Base-by-base conservation (phyloP, 2,329 filamentous ascomycete species). In the Myriosclerotinia curreyana region DNA sequence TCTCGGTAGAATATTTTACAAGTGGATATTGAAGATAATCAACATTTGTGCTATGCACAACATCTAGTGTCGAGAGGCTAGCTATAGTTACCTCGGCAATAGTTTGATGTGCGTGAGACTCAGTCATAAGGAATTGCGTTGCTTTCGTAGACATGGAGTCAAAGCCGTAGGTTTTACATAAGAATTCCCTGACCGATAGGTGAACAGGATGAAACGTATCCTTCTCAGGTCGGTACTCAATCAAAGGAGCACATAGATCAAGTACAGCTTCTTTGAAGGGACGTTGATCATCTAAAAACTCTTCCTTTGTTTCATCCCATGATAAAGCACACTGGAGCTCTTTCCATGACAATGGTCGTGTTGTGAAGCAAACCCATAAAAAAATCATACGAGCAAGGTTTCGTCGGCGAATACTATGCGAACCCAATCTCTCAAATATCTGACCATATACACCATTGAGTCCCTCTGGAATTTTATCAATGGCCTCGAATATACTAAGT, bases 251-350 rank as follows among this genome's bases (percentile, higher is more conserved):
- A 9, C 61, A 51, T 17, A 63, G 1, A 25, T 63, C 53, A 8
- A 63, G 34, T 1, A 63, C 61, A 6, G 52, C 61, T 51, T 63
- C 61, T 14, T 63, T 63, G 1, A 63, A 63, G 17, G 61, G 61
- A 3, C 52, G 44, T 8, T 58, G 44, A 25, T 63, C 46, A 7
- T 58, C 61, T 25, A 59, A 15, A 20, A 63, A 63, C 9, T 11
- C 25, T 40, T 59, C 36, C 1, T 42, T 44, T 2, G 5, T 42
- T 3, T 58, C 61, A 17, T 63, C 61, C 53, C 61, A 63, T 4
- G 61, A 63, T 5, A 63, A 15, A n/a, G 61, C 61, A 9, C 44
- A 31, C 15, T 63, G 61, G 2, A 63, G 44, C 17, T 63, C 61
- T 34, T 59, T 63, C 61, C 61, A 63, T 1, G 46, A 51, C 2